Base-by-base conservation (phyloP, 1,284 basidiomycete species). In the Naganishia sp. region DNA sequence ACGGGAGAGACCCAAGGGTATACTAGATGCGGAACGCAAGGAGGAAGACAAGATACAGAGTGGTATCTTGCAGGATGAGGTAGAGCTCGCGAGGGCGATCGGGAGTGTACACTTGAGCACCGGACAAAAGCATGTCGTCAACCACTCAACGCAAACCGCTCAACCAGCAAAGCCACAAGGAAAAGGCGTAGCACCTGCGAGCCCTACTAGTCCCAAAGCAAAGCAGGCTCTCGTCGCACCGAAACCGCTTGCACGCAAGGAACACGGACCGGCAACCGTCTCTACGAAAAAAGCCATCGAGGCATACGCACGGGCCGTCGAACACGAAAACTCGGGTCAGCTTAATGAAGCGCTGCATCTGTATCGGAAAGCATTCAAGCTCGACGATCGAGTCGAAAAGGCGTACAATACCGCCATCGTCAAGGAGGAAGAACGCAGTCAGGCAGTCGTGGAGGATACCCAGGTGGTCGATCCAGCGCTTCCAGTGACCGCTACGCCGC, bases 331-430 rank as follows among this genome's bases (percentile, higher is more conserved):
- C 73, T 79, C 80, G 45, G 86, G 90, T 47, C 81, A 88, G 68
- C 81, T 91, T 47, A 88, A 90, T 71, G 85, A 88, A 41, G 92
- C 92, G 9, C 77, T 92, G 7, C 75, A 77, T 28, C 79, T 92
- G 3, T 94, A 94, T 73, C 85, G 89, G 13, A 84, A 85, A 63
- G 90, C 90, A 1, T 93, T 93, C 77, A 85, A 87, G 66, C 79
- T 89, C 74, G 85, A 92, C 60, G 74, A 75, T 76, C 49, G 50
- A 6, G 68, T 69, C 35, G 68, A 69, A 42, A 60, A 57, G 39
- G 56, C 66, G 9, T 69, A 69, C 47, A 43, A 66, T 46, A 21
- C 47, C 9, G 45, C 50, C 21, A 45, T 67, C 9, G 25, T 55
- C 4, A 49, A 65, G 15, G 47, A 47, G 43, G 65, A 65, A 58